Evolutionary conservation across 257 asterid genomes (phyloP).

Genomic region (Osmanthus fragrans): DNA sequence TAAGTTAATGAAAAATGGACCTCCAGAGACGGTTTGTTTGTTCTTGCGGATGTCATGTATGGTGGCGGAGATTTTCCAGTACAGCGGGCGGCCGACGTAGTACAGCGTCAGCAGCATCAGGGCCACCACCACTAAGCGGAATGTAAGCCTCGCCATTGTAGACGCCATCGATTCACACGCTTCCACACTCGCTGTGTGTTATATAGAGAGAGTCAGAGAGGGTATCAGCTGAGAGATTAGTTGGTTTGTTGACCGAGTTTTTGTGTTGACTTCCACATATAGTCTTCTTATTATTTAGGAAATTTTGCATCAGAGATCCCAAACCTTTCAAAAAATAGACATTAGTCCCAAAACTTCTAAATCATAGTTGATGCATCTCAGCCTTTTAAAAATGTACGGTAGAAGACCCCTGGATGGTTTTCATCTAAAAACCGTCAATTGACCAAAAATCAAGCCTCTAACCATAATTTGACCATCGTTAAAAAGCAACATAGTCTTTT

Average conservation of each 20-base stretch:
- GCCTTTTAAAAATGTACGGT: too few relatives aligned
- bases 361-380: too few relatives aligned
- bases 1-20: constrained; percentile 24
- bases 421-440: too few relatives aligned
- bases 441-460: too few relatives aligned
- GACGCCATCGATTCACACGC: constrained; percentile 45
- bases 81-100: constrained; percentile 80
- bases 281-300: too few relatives aligned
- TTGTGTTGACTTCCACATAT: neutral
- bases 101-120: constrained; percentile 39
- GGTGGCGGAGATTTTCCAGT: constrained; percentile 92
- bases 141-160: constrained; percentile 38
- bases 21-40: constrained; percentile 82
- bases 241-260: neutral
- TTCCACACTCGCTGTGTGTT: constrained; percentile 22
- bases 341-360: too few relatives aligned
- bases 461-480: too few relatives aligned
- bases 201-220: neutral
- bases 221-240: neutral
- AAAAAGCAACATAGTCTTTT: too few relatives aligned
- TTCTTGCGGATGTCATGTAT: constrained; percentile 80
- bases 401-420: too few relatives aligned
- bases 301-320: too few relatives aligned
- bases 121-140: constrained; percentile 49
- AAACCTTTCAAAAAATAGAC: too few relatives aligned